Percentiles rank a stretch among this genome's conserved stretches.
Evolutionary conservation across 2,329 filamentous ascomycete genomes (phyloP).

Genomic region (Ramularia collo-cygni): DNA sequence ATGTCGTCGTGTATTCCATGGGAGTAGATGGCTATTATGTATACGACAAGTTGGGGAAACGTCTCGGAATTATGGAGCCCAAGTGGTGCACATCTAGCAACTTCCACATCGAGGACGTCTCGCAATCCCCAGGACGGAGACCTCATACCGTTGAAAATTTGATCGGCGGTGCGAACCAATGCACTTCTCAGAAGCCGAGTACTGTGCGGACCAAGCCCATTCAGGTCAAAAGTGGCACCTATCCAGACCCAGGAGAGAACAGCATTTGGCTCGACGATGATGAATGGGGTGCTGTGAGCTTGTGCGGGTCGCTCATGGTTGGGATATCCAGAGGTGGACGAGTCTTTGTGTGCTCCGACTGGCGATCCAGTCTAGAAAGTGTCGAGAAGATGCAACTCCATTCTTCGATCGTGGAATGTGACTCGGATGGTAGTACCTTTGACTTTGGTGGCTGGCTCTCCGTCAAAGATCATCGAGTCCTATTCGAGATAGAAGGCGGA

Average conservation of each 20-base stretch:
- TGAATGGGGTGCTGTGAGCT: conserved; percentile 44
- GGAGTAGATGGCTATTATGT: conserved; percentile 38
- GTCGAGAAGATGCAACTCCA: conserved; percentile 10
- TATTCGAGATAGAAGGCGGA: conserved; percentile 39
- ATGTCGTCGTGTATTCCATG: conserved; percentile 41
- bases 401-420: conserved; percentile 36
- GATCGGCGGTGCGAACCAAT: too few species aligned
- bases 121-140: conserved; percentile 15
- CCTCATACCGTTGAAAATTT: too few species aligned
- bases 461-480: conserved; percentile 35
- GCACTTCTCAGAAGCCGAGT: conserved; percentile 7
- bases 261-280: conserved; percentile 29
- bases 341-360: conserved; percentile 40
- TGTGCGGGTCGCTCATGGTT: conserved; percentile 37
- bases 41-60: conserved; percentile 36
- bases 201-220: conserved; percentile 16
- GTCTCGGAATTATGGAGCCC: conserved; percentile 35
- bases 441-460: conserved; percentile 44
- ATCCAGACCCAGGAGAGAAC: conserved; percentile 10
- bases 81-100: conserved; percentile 18
- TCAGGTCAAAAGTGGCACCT: conserved; percentile 13
- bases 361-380: conserved; percentile 31
- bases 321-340: conserved; percentile 39
- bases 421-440: conserved; percentile 35
- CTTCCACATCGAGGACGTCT: conserved; percentile 31